Evolutionary conservation across 805 yeast genomes (phyloP).

Genomic region (Pichia membranifaciens): DNA sequence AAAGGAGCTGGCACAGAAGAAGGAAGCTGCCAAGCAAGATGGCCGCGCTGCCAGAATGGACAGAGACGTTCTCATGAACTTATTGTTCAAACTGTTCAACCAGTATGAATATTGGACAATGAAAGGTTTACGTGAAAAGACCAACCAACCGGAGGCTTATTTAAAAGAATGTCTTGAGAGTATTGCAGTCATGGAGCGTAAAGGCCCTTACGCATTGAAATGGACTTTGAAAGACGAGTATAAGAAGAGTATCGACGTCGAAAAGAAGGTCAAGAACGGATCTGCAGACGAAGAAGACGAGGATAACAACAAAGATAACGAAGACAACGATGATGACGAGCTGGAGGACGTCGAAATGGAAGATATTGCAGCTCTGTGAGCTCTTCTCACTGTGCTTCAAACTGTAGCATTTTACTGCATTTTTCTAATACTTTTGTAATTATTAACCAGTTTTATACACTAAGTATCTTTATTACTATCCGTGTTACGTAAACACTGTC

Average conservation of each 20-base stretch:
- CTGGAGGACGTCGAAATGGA: conserved; percentile 73
- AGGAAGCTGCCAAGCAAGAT: conserved; percentile 50
- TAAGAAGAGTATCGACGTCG: conserved; percentile 71
- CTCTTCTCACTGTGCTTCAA: too few relatives aligned
- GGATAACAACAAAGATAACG: conserved; percentile 30
- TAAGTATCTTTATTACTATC: too few relatives aligned
- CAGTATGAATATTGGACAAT: conserved; percentile 96
- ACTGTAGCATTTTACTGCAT: too few relatives aligned
- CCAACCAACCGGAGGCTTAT: conserved; percentile 92
- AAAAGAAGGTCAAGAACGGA: conserved; percentile 52
- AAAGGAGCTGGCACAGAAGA: conserved; percentile 47
- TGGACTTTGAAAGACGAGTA: conserved; percentile 88
- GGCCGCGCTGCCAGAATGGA: conserved; percentile 95
- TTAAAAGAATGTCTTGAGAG: conserved; percentile 85
- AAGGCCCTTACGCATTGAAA: conserved; percentile 93
- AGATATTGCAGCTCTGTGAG: conserved; percentile 45
- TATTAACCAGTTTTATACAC: conserved; percentile 19
- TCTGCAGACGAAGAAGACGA: conserved; percentile 43
- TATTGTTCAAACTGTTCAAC: conserved; percentile 83
- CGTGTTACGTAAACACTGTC: too few relatives aligned
- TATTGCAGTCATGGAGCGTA: conserved; percentile 82
- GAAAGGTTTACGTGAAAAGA: conserved; percentile 88
- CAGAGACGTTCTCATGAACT: conserved; percentile 81
- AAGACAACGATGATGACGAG: conserved; percentile 49
- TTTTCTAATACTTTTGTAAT: conserved; percentile 30